Percentiles rank a stretch among this genome's conserved stretches.
Evolutionary conservation across 352 stramenopile genomes (phyloP).

Genomic region (Globisporangium alternatum): DNA sequence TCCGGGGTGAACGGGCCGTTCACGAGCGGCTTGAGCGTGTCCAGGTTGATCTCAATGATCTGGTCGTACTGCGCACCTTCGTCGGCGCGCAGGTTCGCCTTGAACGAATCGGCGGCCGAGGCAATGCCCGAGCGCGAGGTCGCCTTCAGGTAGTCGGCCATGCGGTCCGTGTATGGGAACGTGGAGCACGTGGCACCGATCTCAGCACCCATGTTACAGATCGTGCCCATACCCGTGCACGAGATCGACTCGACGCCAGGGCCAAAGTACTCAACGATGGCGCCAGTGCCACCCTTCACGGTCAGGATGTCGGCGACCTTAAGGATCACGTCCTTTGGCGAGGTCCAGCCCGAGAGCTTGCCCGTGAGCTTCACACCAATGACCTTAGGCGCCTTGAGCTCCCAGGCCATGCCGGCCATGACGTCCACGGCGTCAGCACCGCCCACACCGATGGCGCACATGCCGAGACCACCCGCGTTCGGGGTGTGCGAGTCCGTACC

Average conservation of each 20-base stretch:
- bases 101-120: slow-evolving; percentile 85
- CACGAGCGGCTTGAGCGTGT: slow-evolving; percentile 87
- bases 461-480: slow-evolving; percentile 91
- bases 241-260: slow-evolving; percentile 92
- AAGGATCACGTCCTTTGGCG: slow-evolving; percentile 93
- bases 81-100: slow-evolving; percentile 85
- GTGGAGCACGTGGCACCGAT: slow-evolving; percentile 93
- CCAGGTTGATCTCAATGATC: slow-evolving; percentile 93
- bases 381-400: slow-evolving; percentile 94
- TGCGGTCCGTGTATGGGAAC: slow-evolving; percentile 92
- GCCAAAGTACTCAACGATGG: slow-evolving; percentile 94
- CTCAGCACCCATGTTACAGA: slow-evolving; percentile 95
- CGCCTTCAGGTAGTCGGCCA: slow-evolving; percentile 90
- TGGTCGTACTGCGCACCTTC: slow-evolving; percentile 91
- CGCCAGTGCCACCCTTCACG: slow-evolving; percentile 91
- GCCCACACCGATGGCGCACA: slow-evolving; percentile 92
- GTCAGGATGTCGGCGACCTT: slow-evolving; percentile 94
- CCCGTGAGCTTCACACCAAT: slow-evolving; percentile 94
- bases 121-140: slow-evolving; percentile 89
- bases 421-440: slow-evolving; percentile 92
- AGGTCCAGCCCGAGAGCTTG: slow-evolving; percentile 92
- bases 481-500: slow-evolving; percentile 94
- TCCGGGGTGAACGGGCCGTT: slow-evolving; percentile 93
- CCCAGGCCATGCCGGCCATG: slow-evolving; percentile 93
- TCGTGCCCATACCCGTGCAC: slow-evolving; percentile 93